Evolutionary conservation across 31 red algal species (phyloP).

Genomic region (Odonthalia washingtoniensis): DNA sequence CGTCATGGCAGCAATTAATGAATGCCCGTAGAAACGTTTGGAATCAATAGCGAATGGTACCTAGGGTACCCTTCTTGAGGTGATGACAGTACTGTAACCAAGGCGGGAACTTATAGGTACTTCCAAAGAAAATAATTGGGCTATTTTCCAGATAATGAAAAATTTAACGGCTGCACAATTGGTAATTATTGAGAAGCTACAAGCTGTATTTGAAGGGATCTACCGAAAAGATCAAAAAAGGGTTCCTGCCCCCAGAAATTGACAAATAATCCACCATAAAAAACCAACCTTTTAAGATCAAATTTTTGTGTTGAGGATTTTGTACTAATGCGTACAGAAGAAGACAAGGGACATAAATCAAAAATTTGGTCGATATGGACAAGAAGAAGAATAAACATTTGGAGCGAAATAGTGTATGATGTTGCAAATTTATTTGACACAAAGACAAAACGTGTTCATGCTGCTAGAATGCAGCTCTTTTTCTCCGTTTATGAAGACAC

Average conservation of each 20-base stretch:
- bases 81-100: constrained; percentile 6
- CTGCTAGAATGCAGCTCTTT: neutral
- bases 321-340: constrained; percentile 11
- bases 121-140: neutral
- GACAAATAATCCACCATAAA: constrained; percentile 3
- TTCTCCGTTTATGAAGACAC: neutral
- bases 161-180: neutral
- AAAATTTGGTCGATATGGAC: constrained; percentile 20
- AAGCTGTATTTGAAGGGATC: constrained; percentile 10
- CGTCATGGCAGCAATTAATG: constrained; percentile 9
- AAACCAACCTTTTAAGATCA: constrained; percentile 8
- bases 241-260: neutral
- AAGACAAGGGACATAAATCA: constrained; percentile 36
- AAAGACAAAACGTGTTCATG: neutral
- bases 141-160: neutral
- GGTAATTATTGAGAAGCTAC: neutral
- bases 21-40: constrained; percentile 18
- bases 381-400: neutral
- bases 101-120: neutral
- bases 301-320: constrained; percentile 30
- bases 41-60: neutral
- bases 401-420: constrained; percentile 4
- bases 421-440: neutral
- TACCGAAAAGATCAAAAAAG: neutral
- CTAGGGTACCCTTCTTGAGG: constrained; percentile 11